phyloP scores from a whole-genome alignment of 257 asterid species.

The Fraxinus anomala region DNA sequence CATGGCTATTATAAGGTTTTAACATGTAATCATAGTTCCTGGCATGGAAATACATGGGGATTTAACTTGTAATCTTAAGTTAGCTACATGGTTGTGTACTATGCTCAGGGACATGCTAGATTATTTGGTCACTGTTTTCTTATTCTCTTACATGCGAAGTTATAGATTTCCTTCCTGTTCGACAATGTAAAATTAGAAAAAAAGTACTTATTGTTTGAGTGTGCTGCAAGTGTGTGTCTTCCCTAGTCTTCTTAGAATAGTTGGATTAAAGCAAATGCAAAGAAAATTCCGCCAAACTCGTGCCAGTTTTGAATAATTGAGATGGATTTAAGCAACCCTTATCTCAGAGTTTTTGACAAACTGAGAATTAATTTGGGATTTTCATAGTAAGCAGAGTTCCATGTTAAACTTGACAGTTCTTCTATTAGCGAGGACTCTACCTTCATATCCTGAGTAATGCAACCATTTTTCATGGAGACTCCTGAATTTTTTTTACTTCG shows the following conservation, averaged over 20 bases:
- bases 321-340: not conserved
- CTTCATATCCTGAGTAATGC: not conserved
- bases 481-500: not conserved
- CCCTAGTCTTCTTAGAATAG: not conserved
- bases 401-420: not conserved
- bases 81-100: not conserved
- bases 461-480: not conserved
- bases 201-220: not conserved
- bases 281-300: not conserved
- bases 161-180: not conserved
- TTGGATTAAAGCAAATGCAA: not conserved
- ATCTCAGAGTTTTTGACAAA: not conserved
- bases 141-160: not conserved
- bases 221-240: not conserved
- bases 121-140: not conserved
- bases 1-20: not conserved
- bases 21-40: not conserved
- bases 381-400: not conserved
- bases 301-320: not conserved
- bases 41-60: not conserved
- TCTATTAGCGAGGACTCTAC: not conserved
- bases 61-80: not conserved
- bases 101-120: not conserved
- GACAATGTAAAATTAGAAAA: not conserved
- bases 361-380: not conserved